Evolutionary conservation across 2,329 filamentous ascomycete species (phyloP).

Genomic region (Talaromyces piceae): DNA sequence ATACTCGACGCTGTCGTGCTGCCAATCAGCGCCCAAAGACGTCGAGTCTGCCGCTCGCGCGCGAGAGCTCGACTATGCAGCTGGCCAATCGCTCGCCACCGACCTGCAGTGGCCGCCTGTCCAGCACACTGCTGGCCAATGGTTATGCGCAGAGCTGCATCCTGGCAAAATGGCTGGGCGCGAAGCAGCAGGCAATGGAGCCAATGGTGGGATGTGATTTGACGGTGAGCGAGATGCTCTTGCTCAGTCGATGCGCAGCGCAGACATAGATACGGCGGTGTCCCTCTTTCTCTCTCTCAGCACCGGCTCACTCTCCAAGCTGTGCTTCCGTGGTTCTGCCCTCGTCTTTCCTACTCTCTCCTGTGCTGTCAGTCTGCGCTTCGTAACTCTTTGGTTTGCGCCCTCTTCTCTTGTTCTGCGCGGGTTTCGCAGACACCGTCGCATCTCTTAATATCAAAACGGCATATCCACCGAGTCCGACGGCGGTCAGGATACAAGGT

Average conservation of each 20-base stretch:
- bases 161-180: slow-evolving; percentile 20
- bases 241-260: background rate
- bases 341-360: slow-evolving; percentile 16
- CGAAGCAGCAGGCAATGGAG: slow-evolving; percentile 17
- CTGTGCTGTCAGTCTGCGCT: background rate
- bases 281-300: slow-evolving; percentile 15
- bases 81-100: slow-evolving; percentile 3
- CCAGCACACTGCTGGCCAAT: slow-evolving; percentile 10
- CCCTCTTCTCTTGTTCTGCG: slow-evolving; percentile 13
- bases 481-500: background rate
- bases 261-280: slow-evolving; percentile 16
- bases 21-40: background rate
- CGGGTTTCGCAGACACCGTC: slow-evolving; percentile 21
- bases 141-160: background rate
- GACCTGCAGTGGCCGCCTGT: slow-evolving; percentile 5
- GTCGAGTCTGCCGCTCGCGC: background rate
- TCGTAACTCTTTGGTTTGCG: no score
- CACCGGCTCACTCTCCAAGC: slow-evolving; percentile 15
- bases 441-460: background rate
- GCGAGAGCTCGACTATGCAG: background rate
- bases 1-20: background rate
- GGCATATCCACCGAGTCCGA: background rate
- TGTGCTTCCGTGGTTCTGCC: slow-evolving; percentile 18
- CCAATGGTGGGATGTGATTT: slow-evolving; percentile 1
- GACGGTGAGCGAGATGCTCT: slow-evolving; percentile 5